Evolutionary conservation across 75 land plant genomes (phyloP), one percentile per base, ranked within the genome.

Genomic region (Picea glauca): DNA sequence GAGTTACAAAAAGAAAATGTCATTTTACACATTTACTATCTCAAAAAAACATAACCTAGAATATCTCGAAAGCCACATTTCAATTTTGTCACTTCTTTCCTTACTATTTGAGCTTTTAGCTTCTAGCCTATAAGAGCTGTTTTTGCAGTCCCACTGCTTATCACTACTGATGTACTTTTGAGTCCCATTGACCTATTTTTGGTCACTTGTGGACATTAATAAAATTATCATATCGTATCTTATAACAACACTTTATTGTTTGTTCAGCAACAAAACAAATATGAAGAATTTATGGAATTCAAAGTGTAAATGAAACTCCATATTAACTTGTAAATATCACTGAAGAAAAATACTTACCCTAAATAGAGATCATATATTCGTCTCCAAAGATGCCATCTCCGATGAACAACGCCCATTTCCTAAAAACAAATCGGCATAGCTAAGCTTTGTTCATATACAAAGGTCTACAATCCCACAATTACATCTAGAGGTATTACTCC

Each of bases 321-420:
- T 21, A 40, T 70, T 43, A 40, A 43, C 40, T 8, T 70, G 50
- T 13, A 35, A 70, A 70, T 32, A 68, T 8, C 40, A 18, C 46
- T 73, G 8, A 8, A 78, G 15, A 40, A 67, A 30, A 32, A 76
- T 3, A 79, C 84, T 62, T 92, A 96, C 99, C 98, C 98, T 77
- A 94, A 77, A 72, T 96, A 96, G 56, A 96, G 76, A 82, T 96
- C 99, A 90, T 96, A 96, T 14, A 91, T 79, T 74, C 99, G 84
- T 82, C 82, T 89, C 99, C 99, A 96, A 43, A 96, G 88, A 86
- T 96, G 99, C 99, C 99, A 96, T 80, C 99, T 83, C 80, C 93
- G 84, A 83, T 94, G 98, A 78, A 91, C 98, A 72, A 92, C 95
- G 62, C 99, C 99, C 74, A 94, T 66, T 78, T 91, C 92, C 99